phyloP scores from a whole-genome alignment of 306 rosid genomes.

The Arachis hypogaea region DNA sequence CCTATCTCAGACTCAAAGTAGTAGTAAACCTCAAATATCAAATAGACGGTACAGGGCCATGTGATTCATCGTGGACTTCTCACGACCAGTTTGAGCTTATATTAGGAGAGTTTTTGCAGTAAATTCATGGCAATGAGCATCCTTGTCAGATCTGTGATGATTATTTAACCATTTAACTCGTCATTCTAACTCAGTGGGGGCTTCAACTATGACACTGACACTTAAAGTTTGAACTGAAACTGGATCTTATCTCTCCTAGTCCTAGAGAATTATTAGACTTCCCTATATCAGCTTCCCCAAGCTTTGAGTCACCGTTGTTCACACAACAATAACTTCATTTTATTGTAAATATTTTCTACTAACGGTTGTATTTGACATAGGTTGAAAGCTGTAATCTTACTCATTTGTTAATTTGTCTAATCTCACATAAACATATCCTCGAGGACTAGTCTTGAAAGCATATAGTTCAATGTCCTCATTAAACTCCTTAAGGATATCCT shows the following conservation, averaged over 20 bases:
- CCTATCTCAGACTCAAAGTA: background rate
- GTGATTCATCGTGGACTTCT: constrained; percentile 7
- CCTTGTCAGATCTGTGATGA: constrained; percentile 9
- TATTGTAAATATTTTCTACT: constrained; percentile 9
- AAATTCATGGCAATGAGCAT: background rate
- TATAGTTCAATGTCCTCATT: constrained; percentile 68
- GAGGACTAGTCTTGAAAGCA: constrained; percentile 80
- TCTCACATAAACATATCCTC: constrained; percentile 80
- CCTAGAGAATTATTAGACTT: constrained; percentile 6
- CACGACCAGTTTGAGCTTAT: constrained; percentile 19
- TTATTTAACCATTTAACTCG: constrained; percentile 7
- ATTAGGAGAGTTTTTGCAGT: background rate
- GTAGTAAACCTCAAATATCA: background rate
- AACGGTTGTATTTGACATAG: constrained; percentile 18
- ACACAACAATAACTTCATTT: background rate
- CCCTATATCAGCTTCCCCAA: background rate
- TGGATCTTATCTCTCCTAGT: background rate
- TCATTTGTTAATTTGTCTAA: constrained; percentile 74
- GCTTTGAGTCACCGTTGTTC: constrained; percentile 19
- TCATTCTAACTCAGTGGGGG: background rate
- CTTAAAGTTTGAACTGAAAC: background rate
- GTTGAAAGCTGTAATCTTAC: constrained; percentile 55
- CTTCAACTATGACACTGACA: constrained; percentile 18
- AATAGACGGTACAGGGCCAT: background rate
- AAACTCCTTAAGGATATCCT: constrained; percentile 58